A percentile compares a stretch with the other conserved stretches of the same genome.
These are phyloP conservation scores for Komagataella ulmi DNA, from an alignment of 805 yeast genomes.

Conservation along the genomic window DNA sequence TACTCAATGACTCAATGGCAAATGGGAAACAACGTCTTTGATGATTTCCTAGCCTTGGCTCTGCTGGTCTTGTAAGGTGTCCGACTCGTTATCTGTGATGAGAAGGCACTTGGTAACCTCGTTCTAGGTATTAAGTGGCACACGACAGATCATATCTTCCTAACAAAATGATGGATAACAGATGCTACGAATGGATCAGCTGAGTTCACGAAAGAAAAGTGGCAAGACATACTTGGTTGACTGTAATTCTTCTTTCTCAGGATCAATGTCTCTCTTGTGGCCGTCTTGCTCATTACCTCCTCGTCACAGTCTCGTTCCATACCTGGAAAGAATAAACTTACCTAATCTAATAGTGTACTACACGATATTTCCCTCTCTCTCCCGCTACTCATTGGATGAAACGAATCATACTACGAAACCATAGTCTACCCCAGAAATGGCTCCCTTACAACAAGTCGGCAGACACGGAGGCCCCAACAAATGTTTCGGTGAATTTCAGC, in stretches of 20 bases:
- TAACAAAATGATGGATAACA: no score
- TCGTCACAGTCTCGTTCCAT: background rate
- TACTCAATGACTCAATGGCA: constrained; percentile 4
- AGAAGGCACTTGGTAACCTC: background rate
- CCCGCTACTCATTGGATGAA: background rate
- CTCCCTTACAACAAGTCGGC: constrained; percentile 9
- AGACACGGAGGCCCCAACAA: constrained; percentile 22
- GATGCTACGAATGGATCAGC: no score
- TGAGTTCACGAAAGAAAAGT: no score
- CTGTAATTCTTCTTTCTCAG: background rate
- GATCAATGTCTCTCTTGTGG: background rate
- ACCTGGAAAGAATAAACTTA: no score
- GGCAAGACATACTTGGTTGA: no score
- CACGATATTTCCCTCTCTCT: background rate
- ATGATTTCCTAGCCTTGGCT: background rate
- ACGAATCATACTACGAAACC: background rate
- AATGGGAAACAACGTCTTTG: background rate
- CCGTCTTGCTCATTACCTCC: background rate
- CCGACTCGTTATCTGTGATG: background rate
- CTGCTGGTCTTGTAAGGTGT: background rate
- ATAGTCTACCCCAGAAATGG: constrained; percentile 4
- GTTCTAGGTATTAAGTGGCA: background rate
- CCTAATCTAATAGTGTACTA: background rate
- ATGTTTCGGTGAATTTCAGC: constrained; percentile 23
- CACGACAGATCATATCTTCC: background rate